Conservation (phyloP, 2,329 filamentous ascomycete species). For the Hymenoscyphus infarciens region DNA sequence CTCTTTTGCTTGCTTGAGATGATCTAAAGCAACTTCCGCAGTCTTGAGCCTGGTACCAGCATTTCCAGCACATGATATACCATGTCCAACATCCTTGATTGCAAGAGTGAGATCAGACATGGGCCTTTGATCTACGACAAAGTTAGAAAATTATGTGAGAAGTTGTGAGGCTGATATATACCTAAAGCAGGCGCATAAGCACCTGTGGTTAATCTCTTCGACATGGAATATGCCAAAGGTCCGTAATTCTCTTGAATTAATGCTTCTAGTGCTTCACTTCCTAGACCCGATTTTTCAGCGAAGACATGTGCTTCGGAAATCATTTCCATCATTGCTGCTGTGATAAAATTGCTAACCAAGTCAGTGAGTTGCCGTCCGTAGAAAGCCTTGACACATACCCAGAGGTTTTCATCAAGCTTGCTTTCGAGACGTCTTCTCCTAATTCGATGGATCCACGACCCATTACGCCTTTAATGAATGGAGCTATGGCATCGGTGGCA, state of each 20-base stretch:
- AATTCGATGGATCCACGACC: slow-evolving; percentile 40
- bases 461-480: slow-evolving; percentile 43
- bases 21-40: slow-evolving; percentile 42
- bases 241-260: slow-evolving; percentile 42
- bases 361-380: neutral
- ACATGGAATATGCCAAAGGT: slow-evolving; percentile 40
- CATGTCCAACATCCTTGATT: slow-evolving; percentile 51
- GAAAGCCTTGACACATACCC: slow-evolving; percentile 19
- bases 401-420: slow-evolving; percentile 43
- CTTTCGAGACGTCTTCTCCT: slow-evolving; percentile 40
- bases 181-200: slow-evolving; percentile 40
- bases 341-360: slow-evolving; percentile 35
- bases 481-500: slow-evolving; percentile 37
- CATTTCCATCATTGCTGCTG: slow-evolving; percentile 43
- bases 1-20: slow-evolving; percentile 42
- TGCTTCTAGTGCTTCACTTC: slow-evolving; percentile 39
- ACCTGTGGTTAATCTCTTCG: slow-evolving; percentile 42
- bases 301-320: slow-evolving; percentile 45
- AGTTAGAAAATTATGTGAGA: neutral
- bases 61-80: slow-evolving; percentile 42
- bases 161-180: neutral
- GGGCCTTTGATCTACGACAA: slow-evolving; percentile 34
- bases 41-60: slow-evolving; percentile 40
- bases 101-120: slow-evolving; percentile 48
- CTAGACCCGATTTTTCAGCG: slow-evolving; percentile 43